Base-by-base conservation (phyloP, 2,329 filamentous ascomycete genomes). In the Huntiella bhutanensis region DNA sequence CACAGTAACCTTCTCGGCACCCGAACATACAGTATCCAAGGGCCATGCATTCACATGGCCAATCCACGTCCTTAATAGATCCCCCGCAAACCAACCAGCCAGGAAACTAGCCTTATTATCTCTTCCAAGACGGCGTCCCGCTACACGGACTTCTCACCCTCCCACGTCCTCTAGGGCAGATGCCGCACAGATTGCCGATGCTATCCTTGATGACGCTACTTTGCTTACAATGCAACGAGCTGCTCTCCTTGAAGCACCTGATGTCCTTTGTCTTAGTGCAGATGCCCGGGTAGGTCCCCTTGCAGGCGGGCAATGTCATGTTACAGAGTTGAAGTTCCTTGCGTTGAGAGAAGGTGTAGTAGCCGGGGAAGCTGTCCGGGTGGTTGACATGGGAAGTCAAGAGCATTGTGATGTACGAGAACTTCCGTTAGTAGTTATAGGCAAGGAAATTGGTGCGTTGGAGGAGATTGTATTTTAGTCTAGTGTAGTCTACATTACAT, bases 341-440 rank as follows among this genome's bases (percentile, higher is more conserved):
- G 77, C 82, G 3, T 62, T 86, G 45, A 64, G 65, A 45, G 67
- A 72, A 41, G 83, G 82, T 0, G 69, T 83, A 32, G 67, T 83
- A 28, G 69, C 70, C n/a, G 60, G 88, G 2, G 82, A 87, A 54
- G 77, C 77, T 2, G 67, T 88, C 15, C 67, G 81, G 43, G 73
- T 88, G 1, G 68, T 87, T 3, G 83, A 91, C 58, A 58, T 88
- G 50, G 73, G 67, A 16, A 81, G 74, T 33, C 77, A 83, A 55
- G 81, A 87, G 62, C 79, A 82, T 56, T 77, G 83, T 3, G 82
- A 88, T 59, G 76, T 87, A 46, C 70, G 73, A 50, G 80, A 88
- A 51, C 58, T 91, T 52, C 83, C 83, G 0, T 75, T 71, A 39
- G 73, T 85, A 54, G 61, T 84, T 45, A 68, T 79, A 12, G 61